phyloP scores from a whole-genome alignment of 2,329 filamentous ascomycete genomes.

The Colletotrichum sansevieriae region DNA sequence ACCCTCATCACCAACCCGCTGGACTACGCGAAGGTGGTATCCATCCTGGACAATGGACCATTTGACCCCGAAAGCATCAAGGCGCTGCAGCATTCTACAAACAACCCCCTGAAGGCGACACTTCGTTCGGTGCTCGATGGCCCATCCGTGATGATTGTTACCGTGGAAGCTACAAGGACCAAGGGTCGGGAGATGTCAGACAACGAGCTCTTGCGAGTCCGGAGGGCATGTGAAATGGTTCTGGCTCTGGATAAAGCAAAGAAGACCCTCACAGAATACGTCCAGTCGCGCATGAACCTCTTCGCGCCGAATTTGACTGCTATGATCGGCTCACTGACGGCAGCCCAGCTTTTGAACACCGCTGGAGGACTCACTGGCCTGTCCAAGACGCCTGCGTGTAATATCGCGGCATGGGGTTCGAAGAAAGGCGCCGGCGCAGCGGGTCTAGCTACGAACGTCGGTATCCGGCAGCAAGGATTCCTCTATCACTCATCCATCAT shows the following conservation, averaged over 20 bases:
- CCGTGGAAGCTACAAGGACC: constrained; percentile 92
- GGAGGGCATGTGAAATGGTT: constrained; percentile 87
- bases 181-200: constrained; percentile 82
- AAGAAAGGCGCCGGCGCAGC: constrained; percentile 82
- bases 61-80: constrained; percentile 87
- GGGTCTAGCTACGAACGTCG: constrained; percentile 92
- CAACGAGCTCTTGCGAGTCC: constrained; percentile 80
- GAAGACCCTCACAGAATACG: constrained; percentile 88
- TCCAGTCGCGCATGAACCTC: constrained; percentile 95
- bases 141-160: constrained; percentile 94
- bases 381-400: constrained; percentile 93
- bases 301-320: constrained; percentile 95
- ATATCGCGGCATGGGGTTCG: constrained; percentile 89
- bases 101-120: constrained; percentile 82
- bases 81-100: constrained; percentile 77
- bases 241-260: constrained; percentile 91
- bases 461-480: constrained; percentile 91
- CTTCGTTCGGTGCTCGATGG: constrained; percentile 88
- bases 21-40: constrained; percentile 95
- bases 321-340: constrained; percentile 91
- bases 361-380: constrained; percentile 90
- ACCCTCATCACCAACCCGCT: constrained; percentile 89
- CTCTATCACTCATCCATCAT: constrained; percentile 94
- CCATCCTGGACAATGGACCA: constrained; percentile 92
- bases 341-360: constrained; percentile 95